Evolutionary conservation across 768 basidiomycete genomes (phyloP), one percentile per base, ranked within the genome.

Genomic region (Epithele typhae): DNA sequence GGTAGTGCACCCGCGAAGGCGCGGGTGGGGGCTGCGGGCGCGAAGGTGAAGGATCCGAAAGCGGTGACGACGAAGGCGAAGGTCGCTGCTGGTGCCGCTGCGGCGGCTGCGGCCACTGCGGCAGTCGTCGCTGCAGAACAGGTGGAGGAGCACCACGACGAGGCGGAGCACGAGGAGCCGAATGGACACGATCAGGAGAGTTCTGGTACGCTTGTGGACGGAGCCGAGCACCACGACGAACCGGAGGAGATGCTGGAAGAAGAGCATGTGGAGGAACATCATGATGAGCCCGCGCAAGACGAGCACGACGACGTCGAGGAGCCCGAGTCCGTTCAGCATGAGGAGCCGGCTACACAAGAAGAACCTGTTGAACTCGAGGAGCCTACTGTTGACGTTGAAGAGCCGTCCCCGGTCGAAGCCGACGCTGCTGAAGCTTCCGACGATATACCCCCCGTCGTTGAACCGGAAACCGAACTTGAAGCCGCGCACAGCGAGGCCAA

Each of bases 31-130:
- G 49, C 54, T 5, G 55, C 66, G 7, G 65, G 61, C 11, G 45
- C 53, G 18, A 52, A 52, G 21, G 10, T 12, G 9, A 43, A 43
- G 37, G 21, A 56, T 4, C 58, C 54, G 34, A 57, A 33, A 64
- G n/a, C n/a, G n/a, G n/a, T n/a, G n/a, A n/a, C n/a, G n/a, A n/a
- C n/a, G n/a, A n/a, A n/a, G n/a, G 53, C 55, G 33, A 64, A 43
- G 55, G 63, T 37, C 22, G 56, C 37, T 51, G 56, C 63, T 41
- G 40, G 58, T 27, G 65, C 60, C 25, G 55, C 30, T 27, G 50
- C 43, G 25, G 49, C 40, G 32, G 38, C 49, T 40, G 48, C 30
- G 25, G 55, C 61, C n/a, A 51, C 52, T 30, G 56, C 56, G 21
- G 64, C 58, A 25, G 56, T 56, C 24, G 58, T 51, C 30, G 40